phyloP scores from a whole-genome alignment of 208 protist genomes.

The Trypanosoma boissoni region DNA sequence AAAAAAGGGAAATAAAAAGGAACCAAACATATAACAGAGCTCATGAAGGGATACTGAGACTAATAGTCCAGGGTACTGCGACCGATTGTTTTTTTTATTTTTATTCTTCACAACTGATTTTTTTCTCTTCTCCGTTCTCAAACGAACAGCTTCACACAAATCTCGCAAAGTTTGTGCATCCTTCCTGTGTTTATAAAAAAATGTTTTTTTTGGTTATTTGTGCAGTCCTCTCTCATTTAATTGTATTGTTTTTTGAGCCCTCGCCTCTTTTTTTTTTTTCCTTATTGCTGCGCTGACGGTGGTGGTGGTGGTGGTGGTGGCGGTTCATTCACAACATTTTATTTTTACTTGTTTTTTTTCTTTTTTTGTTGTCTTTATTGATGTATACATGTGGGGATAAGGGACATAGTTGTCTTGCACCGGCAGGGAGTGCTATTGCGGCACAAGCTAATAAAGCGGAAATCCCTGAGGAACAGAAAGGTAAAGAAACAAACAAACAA shows the following conservation, averaged over 20 bases:
- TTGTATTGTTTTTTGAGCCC: not conserved
- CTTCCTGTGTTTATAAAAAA: no score
- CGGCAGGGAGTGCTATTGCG: not conserved
- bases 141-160: no score
- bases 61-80: no score
- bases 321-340: no score
- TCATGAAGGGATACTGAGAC: no score
- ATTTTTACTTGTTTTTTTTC: no score
- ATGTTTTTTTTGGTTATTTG: no score
- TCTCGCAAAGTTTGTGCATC: no score
- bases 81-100: not conserved
- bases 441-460: not conserved
- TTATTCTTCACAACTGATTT: not conserved
- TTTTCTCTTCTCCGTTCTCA: no score
- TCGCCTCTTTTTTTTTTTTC: not conserved
- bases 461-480: not conserved
- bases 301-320: no score
- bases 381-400: not conserved
- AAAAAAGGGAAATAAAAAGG: conserved; percentile 18
- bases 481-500: not conserved
- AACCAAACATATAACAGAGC: conserved; percentile 13
- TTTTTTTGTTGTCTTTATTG: not conserved
- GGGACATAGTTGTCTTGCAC: not conserved
- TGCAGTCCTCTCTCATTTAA: conserved; percentile 7
- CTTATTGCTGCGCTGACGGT: no score